These are phyloP conservation scores for Macroventuria anomochaeta DNA, from an alignment of 2,329 filamentous ascomycete genomes.

Conservation along the genomic window DNA sequence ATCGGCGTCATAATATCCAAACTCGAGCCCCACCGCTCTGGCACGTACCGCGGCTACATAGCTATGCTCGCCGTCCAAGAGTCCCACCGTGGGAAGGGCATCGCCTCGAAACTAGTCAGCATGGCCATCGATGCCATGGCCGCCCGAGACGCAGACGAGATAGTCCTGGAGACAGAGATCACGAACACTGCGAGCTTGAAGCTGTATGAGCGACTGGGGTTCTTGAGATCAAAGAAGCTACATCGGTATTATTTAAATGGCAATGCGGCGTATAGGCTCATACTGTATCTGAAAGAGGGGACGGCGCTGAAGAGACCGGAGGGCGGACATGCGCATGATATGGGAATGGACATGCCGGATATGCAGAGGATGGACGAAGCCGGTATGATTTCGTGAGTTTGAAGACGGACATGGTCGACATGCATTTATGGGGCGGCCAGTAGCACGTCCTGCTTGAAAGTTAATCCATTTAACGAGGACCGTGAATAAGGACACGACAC, in stretches of 20 bases:
- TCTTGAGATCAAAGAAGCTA: conserved; percentile 87
- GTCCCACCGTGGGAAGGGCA: conserved; percentile 79
- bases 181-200: conserved; percentile 89
- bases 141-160: conserved; percentile 82
- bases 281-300: conserved; percentile 73
- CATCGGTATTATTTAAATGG: conserved; percentile 97
- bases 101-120: conserved; percentile 85
- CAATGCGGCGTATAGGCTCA: conserved; percentile 88
- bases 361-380: conserved; percentile 10
- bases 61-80: conserved; percentile 96
- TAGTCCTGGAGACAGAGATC: conserved; percentile 95
- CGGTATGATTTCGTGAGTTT: conserved; percentile 3
- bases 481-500: not conserved
- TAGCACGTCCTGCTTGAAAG: not conserved
- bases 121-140: conserved; percentile 92
- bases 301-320: conserved; percentile 42
- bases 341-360: conserved; percentile 7
- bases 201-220: conserved; percentile 90
- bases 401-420: too few relatives aligned
- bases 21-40: conserved; percentile 85
- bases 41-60: conserved; percentile 91
- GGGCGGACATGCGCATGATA: not conserved
- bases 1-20: conserved; percentile 95
- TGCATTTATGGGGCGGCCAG: too few relatives aligned
- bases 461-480: not conserved